Evolutionary conservation across 176 grass and related monocot species (phyloP), one percentile per base, ranked within the genome.

Genomic region (Elymus sibiricus): DNA sequence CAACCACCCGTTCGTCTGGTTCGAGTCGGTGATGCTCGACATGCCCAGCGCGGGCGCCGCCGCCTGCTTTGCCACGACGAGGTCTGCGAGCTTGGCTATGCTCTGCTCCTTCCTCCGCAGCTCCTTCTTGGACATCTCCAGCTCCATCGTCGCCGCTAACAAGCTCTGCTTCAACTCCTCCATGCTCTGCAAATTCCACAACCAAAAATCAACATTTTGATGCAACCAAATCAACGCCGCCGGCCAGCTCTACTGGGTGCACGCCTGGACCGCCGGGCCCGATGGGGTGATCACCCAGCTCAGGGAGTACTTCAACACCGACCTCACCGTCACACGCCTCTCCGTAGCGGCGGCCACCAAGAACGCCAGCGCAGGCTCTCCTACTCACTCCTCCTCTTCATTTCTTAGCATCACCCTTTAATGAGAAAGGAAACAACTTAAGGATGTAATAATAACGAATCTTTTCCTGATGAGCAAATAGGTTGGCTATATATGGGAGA

Each of bases 271-370:
- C 68, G 90, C 94, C 13, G 86, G 88, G 0, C 42, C 88, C 49
- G 86, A 92, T 82, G 95, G 92, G 83, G 83, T 97, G 68, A 94
- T 97, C 83, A 97, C 88, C 19, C 92, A 92, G 83, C 87, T 97
- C 72, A 77, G 95, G 58, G 92, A 97, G 90, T 97, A 97, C 76
- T 94, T 94, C 80, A 89, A 97, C 84, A 97, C 95, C 49, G 88
- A 91, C 60, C 86, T 97, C 71, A 97, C 92, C 42, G 92, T 97
- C 68, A 97, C 95, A 1, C 86, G 88, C 49, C 59, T 97, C 40
- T 83, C 64, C 44, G 83, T 80, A 61, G 37, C 79, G 76, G 38
- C 38, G 14, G 55, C 25, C 83, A 77, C 24, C 86, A 76, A 29
- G 74, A 65, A 40, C 77, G 19, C 68, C 64, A 65, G 9, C 74